These are phyloP conservation scores for Ajuga chamaepitys DNA, from an alignment of 257 asterid species.

Conservation along the genomic window DNA sequence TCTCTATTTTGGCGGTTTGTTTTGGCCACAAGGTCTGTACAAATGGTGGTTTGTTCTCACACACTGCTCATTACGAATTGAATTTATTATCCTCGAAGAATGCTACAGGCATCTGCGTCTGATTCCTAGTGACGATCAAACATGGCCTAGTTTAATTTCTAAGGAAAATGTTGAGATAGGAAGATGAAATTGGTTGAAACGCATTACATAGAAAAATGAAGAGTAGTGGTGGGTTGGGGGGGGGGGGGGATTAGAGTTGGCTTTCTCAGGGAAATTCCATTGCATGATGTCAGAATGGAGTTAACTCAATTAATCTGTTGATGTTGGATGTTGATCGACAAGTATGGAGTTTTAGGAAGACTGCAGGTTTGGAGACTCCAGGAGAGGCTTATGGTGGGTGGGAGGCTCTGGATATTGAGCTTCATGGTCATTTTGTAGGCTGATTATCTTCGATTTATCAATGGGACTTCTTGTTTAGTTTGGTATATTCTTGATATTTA, in stretches of 20 bases:
- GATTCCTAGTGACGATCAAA: conserved; percentile 60
- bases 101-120: conserved; percentile 58
- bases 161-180: conserved; percentile 64
- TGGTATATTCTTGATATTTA: neutral
- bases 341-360: conserved; percentile 83
- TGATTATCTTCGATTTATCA: conserved; percentile 14
- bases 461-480: neutral
- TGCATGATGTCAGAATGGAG: conserved; percentile 69
- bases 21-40: conserved; percentile 59
- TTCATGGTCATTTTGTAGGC: conserved; percentile 98
- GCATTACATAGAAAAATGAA: too few species aligned
- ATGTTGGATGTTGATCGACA: conserved; percentile 79
- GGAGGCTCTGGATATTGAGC: conserved; percentile 69
- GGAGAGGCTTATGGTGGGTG: conserved; percentile 88
- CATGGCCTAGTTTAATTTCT: conserved; percentile 62
- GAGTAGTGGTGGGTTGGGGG: conserved; percentile 18
- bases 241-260: conserved; percentile 25
- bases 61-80: conserved; percentile 48
- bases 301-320: conserved; percentile 61
- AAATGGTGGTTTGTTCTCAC: conserved; percentile 51
- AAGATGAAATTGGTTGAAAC: conserved; percentile 47
- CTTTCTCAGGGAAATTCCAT: conserved; percentile 55
- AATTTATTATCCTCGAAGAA: conserved; percentile 32
- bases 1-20: conserved; percentile 34
- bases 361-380: conserved; percentile 68